phyloP scores from a whole-genome alignment of 345 rosid genomes.

The thale cress (Arabidopsis thaliana) region TAIR10.1 NC_003075.7:8667001-8667500 shows the following conservation, averaged over 20 bases:
- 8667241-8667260: neutral
- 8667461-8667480: conserved; percentile 86
- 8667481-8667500: conserved; percentile 63
- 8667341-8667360: conserved; percentile 88
- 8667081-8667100: conserved; percentile 57
- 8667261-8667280: conserved; percentile 41
- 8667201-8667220: conserved; percentile 68
- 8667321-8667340: conserved; percentile 76
- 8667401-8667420: conserved; percentile 72
- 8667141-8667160: conserved; percentile 70
- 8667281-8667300: conserved; percentile 80
- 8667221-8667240: neutral
- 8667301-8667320: conserved; percentile 59
- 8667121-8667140: conserved; percentile 75
- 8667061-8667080: conserved; percentile 70
- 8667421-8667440: conserved; percentile 83
- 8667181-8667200: conserved; percentile 75
- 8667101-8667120: conserved; percentile 82
- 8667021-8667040: conserved; percentile 53
- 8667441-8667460: conserved; percentile 80
- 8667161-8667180: conserved; percentile 89
- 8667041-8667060: conserved; percentile 72
- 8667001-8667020: conserved; percentile 65
- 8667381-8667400: conserved; percentile 75
- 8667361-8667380: conserved; percentile 64